Evolutionary conservation across 345 rosid species (phyloP), one percentile per base, ranked within the genome.

Genomic region (Eucalyptus erythrocorys): DNA sequence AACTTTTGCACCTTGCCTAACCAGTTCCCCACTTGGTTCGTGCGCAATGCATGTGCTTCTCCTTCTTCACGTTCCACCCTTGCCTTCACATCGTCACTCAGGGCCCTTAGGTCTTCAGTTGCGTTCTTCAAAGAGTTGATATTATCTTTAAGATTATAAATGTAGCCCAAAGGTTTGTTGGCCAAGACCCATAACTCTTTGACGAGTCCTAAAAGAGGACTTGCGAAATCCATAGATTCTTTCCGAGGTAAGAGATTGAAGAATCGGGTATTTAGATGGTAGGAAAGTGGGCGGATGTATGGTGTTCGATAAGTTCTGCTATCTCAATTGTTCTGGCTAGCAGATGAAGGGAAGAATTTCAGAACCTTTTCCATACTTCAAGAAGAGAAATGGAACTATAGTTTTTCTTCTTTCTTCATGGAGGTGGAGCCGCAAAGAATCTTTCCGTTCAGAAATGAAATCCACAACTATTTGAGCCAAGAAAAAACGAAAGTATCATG

Each of bases 41-140:
- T 66, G 79, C 3, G 42, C 12, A 0, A 2, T 1, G 1, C 79
- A 32, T 0, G 3, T 32, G 2, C 6, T 66, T 1, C 22, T 32
- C 0, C 3, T 15, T 8, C 79, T 66, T 66, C 11, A 0, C 22
- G 22, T 32, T 32, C 40, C 79, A 66, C 79, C 79, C 0, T 32
- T 8, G 12, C 1, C 79, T 32, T 16, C 79, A 66, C 79, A 32
- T 66, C 66, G 1, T 11, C 66, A 32, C 4, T 59, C 32, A 27
- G 1, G 32, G 66, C 66, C 66, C 27, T 26, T 32, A 59, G 32
- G 1, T 27, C 32, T 10, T 26, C 4, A 11, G 2, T 59, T 27
- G 66, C 66, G 0, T 27, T 2, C 0, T n/a, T n/a, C n/a, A n/a
- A n/a, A n/a, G n/a, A n/a, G n/a, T n/a, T n/a, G n/a, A n/a, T n/a